Base-by-base conservation (phyloP, 2,329 filamentous ascomycete species). In the Xylariomycetidae sp. region DNA sequence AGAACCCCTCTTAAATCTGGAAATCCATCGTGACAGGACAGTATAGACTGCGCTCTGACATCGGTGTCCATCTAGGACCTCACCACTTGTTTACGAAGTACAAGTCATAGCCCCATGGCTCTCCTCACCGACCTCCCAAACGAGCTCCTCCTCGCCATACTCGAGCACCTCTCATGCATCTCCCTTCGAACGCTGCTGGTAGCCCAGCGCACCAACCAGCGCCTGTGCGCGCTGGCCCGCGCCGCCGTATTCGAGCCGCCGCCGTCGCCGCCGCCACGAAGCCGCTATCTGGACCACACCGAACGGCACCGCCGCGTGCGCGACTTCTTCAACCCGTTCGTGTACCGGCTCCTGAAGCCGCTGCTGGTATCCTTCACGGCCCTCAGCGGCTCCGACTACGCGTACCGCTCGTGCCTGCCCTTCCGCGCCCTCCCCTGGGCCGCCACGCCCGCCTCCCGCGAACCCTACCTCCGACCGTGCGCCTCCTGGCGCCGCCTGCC, bases 401-500 rank as follows among this genome's bases (percentile, higher is more conserved):
- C 42, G 10, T 46, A 46, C 15, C 40, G 48, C 25, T 35, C 33
- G 24, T 43, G 31, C 7, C 42, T 47, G 12, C 45, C 48, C 5
- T 51, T 51, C 32, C 31, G 45, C 15, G 37, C 39, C 9, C 39
- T 48, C 1, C 39, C 43, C 4, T 51, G 46, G 46, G 39, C 46
- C 6, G 29, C 30, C 20, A 13, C 12, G 3, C 31, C 31, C 5
- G 16, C n/a, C 14, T n/a, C 19, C 14, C 40, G 43, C 14, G 18
- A 18, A 17, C 20, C 37, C 7, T 44, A 42, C 33, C 27, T 44
- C 16, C 43, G 40, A 6, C 38, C 40, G 1, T 43, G 43, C 22
- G 48, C 48, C 15, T 49, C 42, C 29, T 51, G 48, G 48, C 43
- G 42, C 18, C 14, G 27, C 14, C 33, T 51, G 20, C 45, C 39